These are phyloP conservation scores for Cytospora paraplurivora DNA, from an alignment of 2,329 filamentous ascomycete genomes.

Conservation along the genomic window DNA sequence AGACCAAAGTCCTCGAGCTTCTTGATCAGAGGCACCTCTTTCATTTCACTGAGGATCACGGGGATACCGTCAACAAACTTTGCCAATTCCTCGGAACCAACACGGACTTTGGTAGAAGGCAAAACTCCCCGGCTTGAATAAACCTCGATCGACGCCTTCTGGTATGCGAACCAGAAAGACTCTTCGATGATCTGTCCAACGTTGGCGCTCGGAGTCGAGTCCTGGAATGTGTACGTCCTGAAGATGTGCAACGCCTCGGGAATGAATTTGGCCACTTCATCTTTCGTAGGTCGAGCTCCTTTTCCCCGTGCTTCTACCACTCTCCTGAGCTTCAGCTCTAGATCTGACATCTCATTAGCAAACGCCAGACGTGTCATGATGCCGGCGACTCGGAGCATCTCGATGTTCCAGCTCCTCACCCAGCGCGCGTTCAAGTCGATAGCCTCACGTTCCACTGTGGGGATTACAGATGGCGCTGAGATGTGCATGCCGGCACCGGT, in stretches of 20 bases:
- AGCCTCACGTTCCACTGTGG: slow-evolving; percentile 93
- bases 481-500: slow-evolving; percentile 93
- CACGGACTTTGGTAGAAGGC: slow-evolving; percentile 78
- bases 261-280: slow-evolving; percentile 67
- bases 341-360: slow-evolving; percentile 78
- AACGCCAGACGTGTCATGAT: slow-evolving; percentile 90
- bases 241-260: slow-evolving; percentile 81
- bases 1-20: slow-evolving; percentile 83
- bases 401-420: slow-evolving; percentile 93
- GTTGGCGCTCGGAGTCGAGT: slow-evolving; percentile 84
- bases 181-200: slow-evolving; percentile 90
- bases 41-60: slow-evolving; percentile 76
- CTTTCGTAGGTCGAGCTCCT: slow-evolving; percentile 58
- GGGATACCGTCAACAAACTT: slow-evolving; percentile 88
- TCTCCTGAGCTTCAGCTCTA: slow-evolving; percentile 63
- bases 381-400: slow-evolving; percentile 87
- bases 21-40: slow-evolving; percentile 72
- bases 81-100: slow-evolving; percentile 65
- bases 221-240: slow-evolving; percentile 83
- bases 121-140: slow-evolving; percentile 87
- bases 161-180: slow-evolving; percentile 92
- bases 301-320: slow-evolving; percentile 36
- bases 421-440: slow-evolving; percentile 96
- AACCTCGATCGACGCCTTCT: slow-evolving; percentile 79
- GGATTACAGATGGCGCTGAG: slow-evolving; percentile 93